Evolutionary conservation across 441 rosid genomes (phyloP).

Genomic region (Erysimum cheiri): DNA sequence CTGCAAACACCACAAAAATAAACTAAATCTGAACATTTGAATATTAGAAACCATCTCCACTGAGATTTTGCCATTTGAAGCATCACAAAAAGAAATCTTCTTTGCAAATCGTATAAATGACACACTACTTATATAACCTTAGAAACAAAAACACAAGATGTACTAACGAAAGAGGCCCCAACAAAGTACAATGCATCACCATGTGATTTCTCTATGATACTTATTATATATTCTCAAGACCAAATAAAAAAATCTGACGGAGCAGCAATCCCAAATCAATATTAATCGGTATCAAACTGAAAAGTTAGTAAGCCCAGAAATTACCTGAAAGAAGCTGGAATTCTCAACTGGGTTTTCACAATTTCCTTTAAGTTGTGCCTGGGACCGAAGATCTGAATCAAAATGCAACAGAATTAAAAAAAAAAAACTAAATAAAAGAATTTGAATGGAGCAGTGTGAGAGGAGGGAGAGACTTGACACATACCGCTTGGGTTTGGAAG

Average conservation of each 20-base stretch:
- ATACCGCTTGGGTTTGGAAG: slow-evolving; percentile 36
- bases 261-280: slow-evolving; percentile 3
- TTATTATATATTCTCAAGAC: not conserved
- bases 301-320: not conserved
- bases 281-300: not conserved
- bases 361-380: slow-evolving; percentile 21
- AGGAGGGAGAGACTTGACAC: slow-evolving; percentile 21
- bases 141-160: not conserved
- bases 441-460: not conserved
- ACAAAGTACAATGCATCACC: slow-evolving; percentile 20
- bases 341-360: slow-evolving; percentile 33
- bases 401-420: slow-evolving; percentile 23
- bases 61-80: not conserved
- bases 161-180: not conserved
- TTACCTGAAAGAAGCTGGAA: slow-evolving; percentile 42
- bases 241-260: not conserved
- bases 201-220: not conserved
- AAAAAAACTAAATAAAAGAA: not conserved
- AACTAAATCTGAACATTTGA: slow-evolving; percentile 2
- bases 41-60: slow-evolving; percentile 17
- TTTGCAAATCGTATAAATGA: not conserved
- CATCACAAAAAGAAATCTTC: slow-evolving; percentile 8
- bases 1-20: slow-evolving; percentile 25
- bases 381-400: slow-evolving; percentile 36
- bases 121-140: not conserved